Evolutionary conservation across 371 early-diverging fungal genomes (phyloP), one percentile per base, ranked within the genome.

Genomic region (Apophysomyces ossiformis): DNA sequence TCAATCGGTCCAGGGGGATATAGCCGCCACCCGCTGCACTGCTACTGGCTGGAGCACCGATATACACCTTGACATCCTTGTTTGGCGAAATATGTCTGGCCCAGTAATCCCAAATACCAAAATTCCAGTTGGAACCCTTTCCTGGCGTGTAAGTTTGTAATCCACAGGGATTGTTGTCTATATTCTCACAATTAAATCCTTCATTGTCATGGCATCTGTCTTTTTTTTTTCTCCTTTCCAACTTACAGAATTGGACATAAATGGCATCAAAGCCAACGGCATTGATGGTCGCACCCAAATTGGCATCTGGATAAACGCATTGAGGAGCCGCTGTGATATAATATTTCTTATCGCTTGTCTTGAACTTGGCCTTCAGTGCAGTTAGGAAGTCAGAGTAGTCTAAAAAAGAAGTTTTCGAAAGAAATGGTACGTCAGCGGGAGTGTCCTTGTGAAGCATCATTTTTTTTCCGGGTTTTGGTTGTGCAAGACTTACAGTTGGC

Each of bases 281-380:
- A 62, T 85, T 85, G 11, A 90, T 69, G 0, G 87, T 79, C 0
- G 73, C 50, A 37, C 81, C 81, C 26, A 91, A 73, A 13, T 85
- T 85, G 1, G 79, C 75, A 64, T 91, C 92, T 12, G 91, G 92
- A 67, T 80, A 92, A 0, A 86, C 88, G 62, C 93, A 91, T 66
- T 92, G 91, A 4, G 92, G 92, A 5, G 92, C 91, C 38, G 88
- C 87, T 0, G 91, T 83, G n/a, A 91, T 77, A 57, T 89, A 90
- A 64, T 90, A 92, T n/a, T 72, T 73, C 46, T 74, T 76, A 16
- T 69, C 67, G 7, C 16, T n/a, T 13, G 21, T 21, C 38, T 61
- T 46, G 54, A 81, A 87, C 46, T 84, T 67, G 5, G 77, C 58
- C 47, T 80, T 77, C 18, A 88, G 71, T 58, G 74, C 69, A 41